Evolutionary conservation across 257 asterid species (phyloP), one percentile per base, ranked within the genome.

Genomic region (Lycium ferocissimum): DNA sequence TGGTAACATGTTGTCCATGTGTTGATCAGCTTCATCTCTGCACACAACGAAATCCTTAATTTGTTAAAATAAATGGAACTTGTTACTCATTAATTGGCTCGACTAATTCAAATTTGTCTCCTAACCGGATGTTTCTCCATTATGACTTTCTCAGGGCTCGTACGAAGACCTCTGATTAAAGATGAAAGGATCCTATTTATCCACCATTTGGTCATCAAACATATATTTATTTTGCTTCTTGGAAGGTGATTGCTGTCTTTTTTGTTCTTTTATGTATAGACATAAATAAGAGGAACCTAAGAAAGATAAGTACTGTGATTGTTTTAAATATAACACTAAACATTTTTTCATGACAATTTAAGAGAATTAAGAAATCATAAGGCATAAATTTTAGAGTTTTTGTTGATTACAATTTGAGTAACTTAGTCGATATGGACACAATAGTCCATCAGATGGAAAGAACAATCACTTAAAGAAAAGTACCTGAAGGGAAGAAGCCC

Each of bases 401-500:
- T 57, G 62, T 57, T 57, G 62, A 14, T 57, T 57, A 4, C 6
- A 14, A 57, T 14, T 57, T 15, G 62, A 57, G 62, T 57, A 57
- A 14, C 5, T 57, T 56, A 56, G 61, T 12, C 12, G 61, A 14
- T 13, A 18, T 56, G 18, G 18, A 56, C 61, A 56, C 12, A 56
- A 56, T 56, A 12, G 61, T 56, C 14, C 58, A 3, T 45, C 9
- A 45, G 51, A 45, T 45, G 10, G 12, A 49, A 49, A 49, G 12
- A 49, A 49, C 0, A 8, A 49, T 9, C 66, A 59, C 22, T 59
- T 61, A 8, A 13, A 61, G 11, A 20, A 61, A 18, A 72, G 1
- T 45, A 92, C 98, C 98, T 92, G 15, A 91, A 65, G 2, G 98
- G 95, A 62, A 96, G 90, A 67, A 92, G 89, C 62, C 93, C 94